Base-by-base conservation (phyloP, 2,329 filamentous ascomycete species). In the Penicillium verrucosum region DNA sequence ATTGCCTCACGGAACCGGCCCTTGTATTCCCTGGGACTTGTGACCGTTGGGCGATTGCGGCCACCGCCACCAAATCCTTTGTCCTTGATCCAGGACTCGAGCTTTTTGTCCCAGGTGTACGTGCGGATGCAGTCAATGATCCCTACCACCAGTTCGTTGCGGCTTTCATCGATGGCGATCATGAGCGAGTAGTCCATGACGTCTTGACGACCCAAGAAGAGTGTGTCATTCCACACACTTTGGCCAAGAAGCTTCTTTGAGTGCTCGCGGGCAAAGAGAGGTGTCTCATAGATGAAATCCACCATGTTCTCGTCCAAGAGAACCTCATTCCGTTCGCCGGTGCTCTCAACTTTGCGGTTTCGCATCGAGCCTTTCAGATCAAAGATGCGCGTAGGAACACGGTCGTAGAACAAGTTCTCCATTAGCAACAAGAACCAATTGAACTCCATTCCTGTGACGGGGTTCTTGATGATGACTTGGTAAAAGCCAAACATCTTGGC, bases 41-140 rank as follows among this genome's bases (percentile, higher is more conserved):
- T 99, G 49, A 99, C 94, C 0, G 94, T 99, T 9, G 95, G 95
- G 60, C 91, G 84, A 65, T 87, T 88, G 74, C 87, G 87, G 68
- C 95, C 90, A 56, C 89, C 85, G 30, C 87, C 87, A 56, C 87
- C 89, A 67, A 92, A 91, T 0, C 90, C 94, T 38, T 93, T 89
- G 70, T 97, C 92, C 75, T 99, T 99, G 82, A 99, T 97, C 94
- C 94, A 99, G 53, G 89, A 94, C 78, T 99, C 94, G n/a, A 99
- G 84, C 72, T 97, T 97, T 81, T 99, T 99, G 79, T 99, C 94
- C 92, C 94, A 99, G 0, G 94, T 99, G 72, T 97, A 99, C 0
- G 94, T 99, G 54, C 94, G 86, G 64, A 99, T 97, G 73, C 94
- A 97, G 73, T 99, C 93, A 62, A 99, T 97, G 68, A 99, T 97